Conservation (phyloP, 345 rosid species). For the Dipteronia sinensis region DNA sequence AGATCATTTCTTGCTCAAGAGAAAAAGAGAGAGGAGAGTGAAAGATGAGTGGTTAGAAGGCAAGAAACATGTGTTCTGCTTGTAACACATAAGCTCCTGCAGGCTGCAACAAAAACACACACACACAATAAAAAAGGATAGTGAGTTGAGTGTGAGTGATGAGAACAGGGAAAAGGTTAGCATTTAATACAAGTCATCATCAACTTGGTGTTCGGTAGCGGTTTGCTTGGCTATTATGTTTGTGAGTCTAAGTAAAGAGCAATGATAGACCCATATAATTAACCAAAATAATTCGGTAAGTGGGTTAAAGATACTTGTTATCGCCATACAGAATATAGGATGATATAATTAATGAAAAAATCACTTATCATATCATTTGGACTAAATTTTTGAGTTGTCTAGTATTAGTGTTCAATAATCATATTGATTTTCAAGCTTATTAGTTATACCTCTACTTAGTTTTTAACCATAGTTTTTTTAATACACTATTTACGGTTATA, state of each 20-base stretch:
- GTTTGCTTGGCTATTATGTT: neutral
- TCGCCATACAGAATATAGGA: too few relatives aligned
- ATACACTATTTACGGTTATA: too few relatives aligned
- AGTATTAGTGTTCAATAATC: neutral
- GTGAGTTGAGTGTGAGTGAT: neutral
- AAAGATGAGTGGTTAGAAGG: slow-evolving; percentile 13
- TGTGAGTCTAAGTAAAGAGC: too few relatives aligned
- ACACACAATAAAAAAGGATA: neutral
- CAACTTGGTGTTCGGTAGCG: neutral
- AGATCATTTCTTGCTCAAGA: neutral
- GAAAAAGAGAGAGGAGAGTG: neutral
- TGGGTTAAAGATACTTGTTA: too few relatives aligned
- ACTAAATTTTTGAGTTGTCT: too few relatives aligned
- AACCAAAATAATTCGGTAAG: too few relatives aligned
- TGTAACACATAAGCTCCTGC: neutral
- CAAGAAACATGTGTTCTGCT: slow-evolving; percentile 8
- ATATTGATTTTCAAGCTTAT: neutral
- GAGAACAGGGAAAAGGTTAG: neutral
- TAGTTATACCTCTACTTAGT: neutral
- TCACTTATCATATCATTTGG: too few relatives aligned
- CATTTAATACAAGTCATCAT: neutral
- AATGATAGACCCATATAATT: too few relatives aligned
- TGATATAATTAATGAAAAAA: too few relatives aligned
- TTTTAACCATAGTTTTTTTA: neutral
- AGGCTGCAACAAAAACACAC: too few relatives aligned